phyloP scores from a whole-genome alignment of 2,329 filamentous ascomycete species.

The Diatrype stigma region DNA sequence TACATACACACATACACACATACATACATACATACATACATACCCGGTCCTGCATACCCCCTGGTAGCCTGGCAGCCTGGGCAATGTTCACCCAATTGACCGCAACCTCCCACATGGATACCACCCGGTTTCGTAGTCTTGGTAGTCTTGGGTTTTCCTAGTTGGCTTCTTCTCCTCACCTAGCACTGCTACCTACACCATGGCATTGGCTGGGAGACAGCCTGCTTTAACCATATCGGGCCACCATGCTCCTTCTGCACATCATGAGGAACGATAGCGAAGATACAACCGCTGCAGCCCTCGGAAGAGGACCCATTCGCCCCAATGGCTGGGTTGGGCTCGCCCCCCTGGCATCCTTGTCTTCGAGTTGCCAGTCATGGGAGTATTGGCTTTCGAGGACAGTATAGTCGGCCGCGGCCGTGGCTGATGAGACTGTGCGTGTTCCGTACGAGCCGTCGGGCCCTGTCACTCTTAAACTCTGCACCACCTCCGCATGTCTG shows the following conservation, averaged over 20 bases:
- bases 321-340: background rate
- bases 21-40: no score
- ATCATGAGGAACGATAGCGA: constrained; percentile 27
- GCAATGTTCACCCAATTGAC: constrained; percentile 20
- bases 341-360: constrained; percentile 2
- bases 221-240: constrained; percentile 15
- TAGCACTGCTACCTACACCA: constrained; percentile 10
- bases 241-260: constrained; percentile 20
- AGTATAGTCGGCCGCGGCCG: constrained; percentile 28
- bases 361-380: constrained; percentile 19
- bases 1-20: no score
- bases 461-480: constrained; percentile 39
- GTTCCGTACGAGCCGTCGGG: constrained; percentile 29
- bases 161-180: background rate
- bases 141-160: background rate
- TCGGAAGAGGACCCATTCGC: constrained; percentile 4
- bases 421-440: constrained; percentile 27
- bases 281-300: constrained; percentile 10
- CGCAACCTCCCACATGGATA: constrained; percentile 8
- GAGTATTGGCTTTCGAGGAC: constrained; percentile 18
- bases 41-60: no score
- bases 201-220: constrained; percentile 12
- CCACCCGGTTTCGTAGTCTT: constrained; percentile 1
- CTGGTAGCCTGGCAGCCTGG: no score
- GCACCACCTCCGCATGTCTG: constrained; percentile 34